Conservation (phyloP, 441 rosid species). For the Corymbia calophylla region DNA sequence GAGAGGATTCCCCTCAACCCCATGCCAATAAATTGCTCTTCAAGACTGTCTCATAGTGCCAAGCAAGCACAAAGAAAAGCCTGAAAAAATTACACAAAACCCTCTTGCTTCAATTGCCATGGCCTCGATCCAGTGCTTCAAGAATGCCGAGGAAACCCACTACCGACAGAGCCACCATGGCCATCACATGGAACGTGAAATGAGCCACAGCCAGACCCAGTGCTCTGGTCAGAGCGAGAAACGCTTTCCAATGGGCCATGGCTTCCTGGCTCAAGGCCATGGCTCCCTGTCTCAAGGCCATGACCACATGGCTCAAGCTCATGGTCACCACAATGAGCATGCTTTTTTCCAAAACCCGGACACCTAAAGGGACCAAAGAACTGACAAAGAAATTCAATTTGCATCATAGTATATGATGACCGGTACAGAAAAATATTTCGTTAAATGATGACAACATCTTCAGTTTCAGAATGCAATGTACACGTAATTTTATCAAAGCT, state of each 20-base stretch:
- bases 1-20: background rate
- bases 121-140: conserved; percentile 15
- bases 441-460: background rate
- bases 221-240: background rate
- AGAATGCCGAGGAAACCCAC: conserved; percentile 1
- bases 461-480: background rate
- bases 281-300: background rate
- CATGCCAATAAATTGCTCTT: background rate
- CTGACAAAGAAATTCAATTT: background rate
- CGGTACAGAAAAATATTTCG: background rate
- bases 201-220: background rate
- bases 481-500: background rate
- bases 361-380: background rate
- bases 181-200: background rate
- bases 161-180: conserved; percentile 7
- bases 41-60: background rate
- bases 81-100: background rate
- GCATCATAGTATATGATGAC: background rate
- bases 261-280: background rate
- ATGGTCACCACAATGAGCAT: background rate
- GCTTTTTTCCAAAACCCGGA: background rate
- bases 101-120: background rate
- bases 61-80: background rate
- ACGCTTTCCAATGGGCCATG: background rate
- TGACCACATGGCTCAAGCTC: background rate